Evolutionary conservation across 192 early-diverging fungal species (phyloP), one percentile per base, ranked within the genome.

Genomic region (Podila epicladia): DNA sequence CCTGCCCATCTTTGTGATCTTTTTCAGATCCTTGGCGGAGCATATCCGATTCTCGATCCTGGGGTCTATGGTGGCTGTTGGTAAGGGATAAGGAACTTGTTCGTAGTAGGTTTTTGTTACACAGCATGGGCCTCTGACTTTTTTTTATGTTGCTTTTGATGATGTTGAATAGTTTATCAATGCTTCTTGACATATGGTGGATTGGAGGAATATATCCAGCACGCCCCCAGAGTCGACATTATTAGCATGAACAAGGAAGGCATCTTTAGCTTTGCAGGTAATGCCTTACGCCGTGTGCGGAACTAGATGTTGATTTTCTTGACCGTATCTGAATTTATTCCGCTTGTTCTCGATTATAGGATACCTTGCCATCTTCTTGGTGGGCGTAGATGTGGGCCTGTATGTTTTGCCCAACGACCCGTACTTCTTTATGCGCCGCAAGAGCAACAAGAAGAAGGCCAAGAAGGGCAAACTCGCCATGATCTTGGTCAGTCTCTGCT

Each of bases 211-310:
- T 99, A 89, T 83, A 93, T 97, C 57, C 86, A 94, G 51, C 26
- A 91, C 55, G 94, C 95, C 0, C 92, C 91, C 7, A 89, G 97
- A 50, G 83, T 82, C 0, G 87, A 87, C 65, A 67, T 97, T 0
- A 69, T 99, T 24, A 91, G 88, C 33, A 91, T 93, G 67, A 99
- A 99, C 86, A 91, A 93, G 58, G 97, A 99, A 76, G 97, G 97
- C 15, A 87, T 98, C 35, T 92, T 88, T 58, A 95, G 93, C 38
- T 93, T 97, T 61, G 62, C 89, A 62, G 94, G 92, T 88, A 86
- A 67, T 2, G 28, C 28, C 19, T 33, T 9, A 26, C 3, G 38
- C 35, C 35, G 32, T 35, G n/a, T 24, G 1, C 48, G 9, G 22
- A 20, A 6, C 7, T 15, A n/a, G 9, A 26, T 11, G 15, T 51